Percentiles rank a stretch among this genome's conserved stretches.
phyloP scores from a whole-genome alignment of 352 stramenopile species.

The Phytophthora sp. region DNA sequence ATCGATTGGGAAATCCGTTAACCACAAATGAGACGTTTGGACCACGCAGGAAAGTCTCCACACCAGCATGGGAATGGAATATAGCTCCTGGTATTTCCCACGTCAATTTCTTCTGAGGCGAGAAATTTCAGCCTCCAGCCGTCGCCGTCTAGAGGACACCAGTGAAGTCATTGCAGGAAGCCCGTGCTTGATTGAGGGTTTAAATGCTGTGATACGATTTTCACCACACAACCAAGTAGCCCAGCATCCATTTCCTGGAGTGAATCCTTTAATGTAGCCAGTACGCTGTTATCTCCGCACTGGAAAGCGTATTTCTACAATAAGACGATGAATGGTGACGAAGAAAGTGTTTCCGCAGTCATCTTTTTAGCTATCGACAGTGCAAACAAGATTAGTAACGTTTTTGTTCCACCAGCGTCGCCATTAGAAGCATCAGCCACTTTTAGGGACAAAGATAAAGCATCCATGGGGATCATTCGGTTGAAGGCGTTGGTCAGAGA shows the following conservation, averaged over 20 bases:
- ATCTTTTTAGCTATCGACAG: too few relatives aligned
- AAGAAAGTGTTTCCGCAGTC: too few relatives aligned
- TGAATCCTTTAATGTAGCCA: too few relatives aligned
- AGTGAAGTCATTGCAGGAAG: neutral
- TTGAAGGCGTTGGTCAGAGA: neutral
- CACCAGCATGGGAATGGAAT: neutral
- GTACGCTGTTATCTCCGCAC: too few relatives aligned
- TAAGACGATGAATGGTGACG: too few relatives aligned
- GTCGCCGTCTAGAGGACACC: neutral
- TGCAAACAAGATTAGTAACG: too few relatives aligned
- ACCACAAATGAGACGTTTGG: neutral
- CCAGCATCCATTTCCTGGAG: neutral
- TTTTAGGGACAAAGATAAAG: neutral
- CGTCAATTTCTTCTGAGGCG: neutral
- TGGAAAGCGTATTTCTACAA: too few relatives aligned
- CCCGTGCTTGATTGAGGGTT: too few relatives aligned
- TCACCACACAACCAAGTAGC: neutral
- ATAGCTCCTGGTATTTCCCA: neutral
- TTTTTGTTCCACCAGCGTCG: neutral
- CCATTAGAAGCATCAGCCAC: neutral
- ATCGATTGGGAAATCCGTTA: neutral
- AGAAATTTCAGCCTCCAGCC: constrained; percentile 4
- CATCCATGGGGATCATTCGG: neutral
- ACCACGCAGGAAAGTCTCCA: constrained; percentile 1
- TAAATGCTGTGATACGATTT: neutral